A percentile compares a stretch with the other conserved stretches of the same genome.
phyloP scores from a whole-genome alignment of 768 basidiomycete genomes.

The Rubroboletus satanas region DNA sequence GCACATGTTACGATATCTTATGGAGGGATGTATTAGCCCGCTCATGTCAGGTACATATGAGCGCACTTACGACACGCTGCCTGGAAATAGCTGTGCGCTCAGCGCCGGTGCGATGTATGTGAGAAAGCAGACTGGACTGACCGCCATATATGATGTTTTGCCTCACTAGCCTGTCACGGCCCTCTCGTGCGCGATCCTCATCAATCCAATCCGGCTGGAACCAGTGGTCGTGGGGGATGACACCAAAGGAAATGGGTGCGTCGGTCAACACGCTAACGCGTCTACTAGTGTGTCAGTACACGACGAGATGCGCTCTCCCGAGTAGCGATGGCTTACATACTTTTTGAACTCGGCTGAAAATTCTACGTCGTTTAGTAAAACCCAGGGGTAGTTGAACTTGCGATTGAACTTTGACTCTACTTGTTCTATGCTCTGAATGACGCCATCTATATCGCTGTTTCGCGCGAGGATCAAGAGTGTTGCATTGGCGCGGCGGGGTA shows the following conservation, averaged over 20 bases:
- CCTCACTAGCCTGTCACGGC: slow-evolving; percentile 47
- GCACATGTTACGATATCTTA: slow-evolving; percentile 74
- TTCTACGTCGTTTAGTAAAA: slow-evolving; percentile 59
- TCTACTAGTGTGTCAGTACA: slow-evolving; percentile 25
- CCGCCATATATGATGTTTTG: slow-evolving; percentile 50
- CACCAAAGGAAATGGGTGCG: slow-evolving; percentile 48
- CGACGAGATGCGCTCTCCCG: background rate
- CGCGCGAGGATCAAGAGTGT: slow-evolving; percentile 54
- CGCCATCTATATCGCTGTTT: slow-evolving; percentile 43
- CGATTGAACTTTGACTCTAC: slow-evolving; percentile 59
- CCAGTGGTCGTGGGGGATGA: slow-evolving; percentile 63
- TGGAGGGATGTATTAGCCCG: background rate
- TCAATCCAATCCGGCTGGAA: slow-evolving; percentile 72
- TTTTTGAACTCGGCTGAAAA: slow-evolving; percentile 54
- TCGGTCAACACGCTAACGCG: slow-evolving; percentile 37
- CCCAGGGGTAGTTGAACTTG: slow-evolving; percentile 56
- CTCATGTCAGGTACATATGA: background rate
- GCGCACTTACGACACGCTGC: slow-evolving; percentile 41
- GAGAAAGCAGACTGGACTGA: slow-evolving; percentile 20
- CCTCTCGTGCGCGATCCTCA: slow-evolving; percentile 53
- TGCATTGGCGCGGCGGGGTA: slow-evolving; percentile 47
- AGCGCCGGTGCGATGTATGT: background rate
- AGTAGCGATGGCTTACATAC: slow-evolving; percentile 17
- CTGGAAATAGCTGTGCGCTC: slow-evolving; percentile 21
- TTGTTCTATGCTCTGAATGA: slow-evolving; percentile 47